phyloP scores from a whole-genome alignment of 768 basidiomycete genomes.

The Kwoniella botswanensis region DNA sequence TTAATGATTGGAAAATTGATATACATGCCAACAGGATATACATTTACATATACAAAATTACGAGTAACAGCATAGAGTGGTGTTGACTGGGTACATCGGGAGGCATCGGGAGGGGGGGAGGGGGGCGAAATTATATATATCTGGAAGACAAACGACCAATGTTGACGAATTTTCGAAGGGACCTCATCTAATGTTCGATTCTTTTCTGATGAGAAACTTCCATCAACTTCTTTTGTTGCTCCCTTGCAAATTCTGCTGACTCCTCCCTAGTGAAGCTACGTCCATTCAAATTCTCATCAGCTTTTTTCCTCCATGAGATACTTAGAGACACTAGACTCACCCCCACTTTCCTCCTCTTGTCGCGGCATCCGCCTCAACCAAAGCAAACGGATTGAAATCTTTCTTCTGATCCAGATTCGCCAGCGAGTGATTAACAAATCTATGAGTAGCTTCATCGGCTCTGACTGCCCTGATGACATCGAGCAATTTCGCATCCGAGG shows the following conservation, averaged over 20 bases:
- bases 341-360: slow-evolving; percentile 76
- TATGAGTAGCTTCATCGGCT: slow-evolving; percentile 89
- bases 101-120: too few species aligned
- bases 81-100: too few species aligned
- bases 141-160: too few species aligned
- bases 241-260: slow-evolving; percentile 54
- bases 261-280: slow-evolving; percentile 58
- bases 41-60: too few species aligned
- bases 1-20: too few species aligned
- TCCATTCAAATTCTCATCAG: neutral
- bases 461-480: slow-evolving; percentile 91
- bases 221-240: slow-evolving; percentile 44
- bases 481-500: slow-evolving; percentile 61
- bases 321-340: slow-evolving; percentile 61
- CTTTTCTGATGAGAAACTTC: slow-evolving; percentile 14
- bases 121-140: too few species aligned
- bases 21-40: too few species aligned
- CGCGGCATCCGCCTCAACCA: slow-evolving; percentile 85
- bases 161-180: neutral
- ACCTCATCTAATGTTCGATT: neutral
- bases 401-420: slow-evolving; percentile 77
- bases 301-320: neutral
- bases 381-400: slow-evolving; percentile 75
- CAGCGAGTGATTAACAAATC: slow-evolving; percentile 92
- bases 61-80: too few species aligned